A percentile compares a stretch with the other conserved stretches of the same genome.
Conservation (phyloP, 208 protist species). For the Zelonia costaricensis region DNA sequence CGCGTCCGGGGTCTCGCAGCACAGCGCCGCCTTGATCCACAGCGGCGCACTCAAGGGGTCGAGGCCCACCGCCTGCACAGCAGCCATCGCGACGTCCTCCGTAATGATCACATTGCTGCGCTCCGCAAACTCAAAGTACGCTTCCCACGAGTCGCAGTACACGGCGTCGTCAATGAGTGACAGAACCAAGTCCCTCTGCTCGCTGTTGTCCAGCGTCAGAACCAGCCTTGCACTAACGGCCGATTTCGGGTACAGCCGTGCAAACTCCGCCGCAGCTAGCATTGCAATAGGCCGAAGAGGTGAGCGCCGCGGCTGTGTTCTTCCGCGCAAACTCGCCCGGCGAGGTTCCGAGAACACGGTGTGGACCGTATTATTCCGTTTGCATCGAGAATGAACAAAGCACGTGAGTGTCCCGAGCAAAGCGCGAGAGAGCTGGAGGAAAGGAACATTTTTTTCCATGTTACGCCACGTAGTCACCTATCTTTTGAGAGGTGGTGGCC, state of each 20-base stretch:
- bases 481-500: too few relatives aligned
- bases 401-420: too few relatives aligned
- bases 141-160: constrained; percentile 80
- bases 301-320: too few relatives aligned
- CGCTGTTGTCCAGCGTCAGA: constrained; percentile 40
- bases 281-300: background rate
- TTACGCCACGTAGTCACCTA: too few relatives aligned
- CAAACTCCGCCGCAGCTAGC: constrained; percentile 17
- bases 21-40: constrained; percentile 58
- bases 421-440: too few relatives aligned
- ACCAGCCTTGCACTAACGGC: constrained; percentile 53
- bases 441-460: too few relatives aligned
- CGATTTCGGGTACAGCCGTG: constrained; percentile 30
- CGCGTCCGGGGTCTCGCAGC: constrained; percentile 31
- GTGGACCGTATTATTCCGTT: too few relatives aligned
- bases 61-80: constrained; percentile 71
- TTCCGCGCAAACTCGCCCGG: too few relatives aligned
- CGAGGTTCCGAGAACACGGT: too few relatives aligned
- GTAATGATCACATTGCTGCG: constrained; percentile 42
- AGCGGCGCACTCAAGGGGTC: constrained; percentile 72
- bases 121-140: constrained; percentile 70
- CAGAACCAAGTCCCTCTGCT: constrained; percentile 47
- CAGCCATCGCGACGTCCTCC: constrained; percentile 61
- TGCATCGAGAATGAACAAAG: too few relatives aligned
- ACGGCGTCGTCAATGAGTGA: constrained; percentile 69